Evolutionary conservation across 1,139 yeast genomes (phyloP), one percentile per base, ranked within the genome.

Genomic region (Debaryomyces singareniensis): DNA sequence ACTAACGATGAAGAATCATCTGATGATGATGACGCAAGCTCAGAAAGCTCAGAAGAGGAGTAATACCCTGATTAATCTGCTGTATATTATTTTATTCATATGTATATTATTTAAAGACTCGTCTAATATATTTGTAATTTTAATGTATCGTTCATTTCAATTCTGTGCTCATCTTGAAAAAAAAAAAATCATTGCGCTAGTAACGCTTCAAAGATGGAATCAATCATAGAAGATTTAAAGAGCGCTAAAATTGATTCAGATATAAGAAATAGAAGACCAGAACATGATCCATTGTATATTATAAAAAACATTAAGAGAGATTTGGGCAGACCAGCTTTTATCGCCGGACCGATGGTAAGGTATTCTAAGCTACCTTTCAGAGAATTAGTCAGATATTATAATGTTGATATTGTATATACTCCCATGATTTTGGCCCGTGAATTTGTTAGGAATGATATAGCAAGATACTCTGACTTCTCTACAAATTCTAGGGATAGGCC

Each of bases 281-380:
- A 18, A 18, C 21, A 18, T 18, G 21, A 71, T 40, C 86, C 86
- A 5, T 49, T 76, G 11, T 51, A 58, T 24, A 72, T 80, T 20
- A 61, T 80, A 15, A 58, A 64, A 26, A 55, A 61, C 7, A 40
- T 39, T 22, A 38, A 31, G 38, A 38, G 61, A 72, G 43, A 51
- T 55, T 35, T 41, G 36, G 11, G 35, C 33, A 58, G 85, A 34
- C 85, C 87, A 0, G 91, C 79, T 0, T 72, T 68, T 36, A 72
- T 91, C 11, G 91, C 95, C 0, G 98, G 97, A 0, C 98, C 98
- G 5, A 91, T 91, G 98, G 98, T 91, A 1, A 66, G 98, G 32
- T 91, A 91, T 60, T 86, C 96, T 1, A 91, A 91, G 53, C 70
- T 93, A 25, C 96, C 98, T 3, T 91, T 91, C 49, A 69, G 98